These are phyloP conservation scores for Saccharomyces mikatae DNA, from an alignment of 805 yeast genomes.

Conservation along the genomic window DNA sequence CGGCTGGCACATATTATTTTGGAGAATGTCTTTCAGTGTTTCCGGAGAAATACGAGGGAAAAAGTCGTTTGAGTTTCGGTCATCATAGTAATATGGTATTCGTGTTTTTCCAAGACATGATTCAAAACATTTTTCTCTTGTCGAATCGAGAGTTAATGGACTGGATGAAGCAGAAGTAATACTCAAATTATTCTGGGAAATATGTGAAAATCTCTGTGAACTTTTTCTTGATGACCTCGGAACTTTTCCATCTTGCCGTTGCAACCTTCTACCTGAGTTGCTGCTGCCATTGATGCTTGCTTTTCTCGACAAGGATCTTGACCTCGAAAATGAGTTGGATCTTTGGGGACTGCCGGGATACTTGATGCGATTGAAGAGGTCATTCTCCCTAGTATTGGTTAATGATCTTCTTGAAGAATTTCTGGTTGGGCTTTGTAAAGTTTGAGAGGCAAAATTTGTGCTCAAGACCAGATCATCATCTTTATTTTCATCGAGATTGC, in stretches of 20 bases:
- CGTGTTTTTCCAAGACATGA: slow-evolving; percentile 39
- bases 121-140: slow-evolving; percentile 19
- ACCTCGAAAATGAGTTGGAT: not conserved
- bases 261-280: not conserved
- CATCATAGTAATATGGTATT: slow-evolving; percentile 44
- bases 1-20: slow-evolving; percentile 31
- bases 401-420: not conserved
- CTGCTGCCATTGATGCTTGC: not conserved
- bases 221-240: not conserved
- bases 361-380: not conserved
- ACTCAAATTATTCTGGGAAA: not conserved
- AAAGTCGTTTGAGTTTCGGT: slow-evolving; percentile 37
- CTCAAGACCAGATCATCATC: slow-evolving; percentile 3
- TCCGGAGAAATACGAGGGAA: slow-evolving; percentile 39
- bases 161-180: not conserved
- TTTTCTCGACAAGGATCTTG: not conserved
- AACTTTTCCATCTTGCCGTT: not conserved
- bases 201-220: not conserved
- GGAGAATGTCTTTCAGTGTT: slow-evolving; percentile 35
- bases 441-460: slow-evolving; percentile 8
- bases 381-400: not conserved
- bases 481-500: not conserved
- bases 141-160: not conserved
- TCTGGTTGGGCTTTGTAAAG: slow-evolving; percentile 2
- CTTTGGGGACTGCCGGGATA: not conserved